These are phyloP conservation scores for Jatropha podagrica DNA, from an alignment of 441 rosid genomes.

Conservation along the genomic window DNA sequence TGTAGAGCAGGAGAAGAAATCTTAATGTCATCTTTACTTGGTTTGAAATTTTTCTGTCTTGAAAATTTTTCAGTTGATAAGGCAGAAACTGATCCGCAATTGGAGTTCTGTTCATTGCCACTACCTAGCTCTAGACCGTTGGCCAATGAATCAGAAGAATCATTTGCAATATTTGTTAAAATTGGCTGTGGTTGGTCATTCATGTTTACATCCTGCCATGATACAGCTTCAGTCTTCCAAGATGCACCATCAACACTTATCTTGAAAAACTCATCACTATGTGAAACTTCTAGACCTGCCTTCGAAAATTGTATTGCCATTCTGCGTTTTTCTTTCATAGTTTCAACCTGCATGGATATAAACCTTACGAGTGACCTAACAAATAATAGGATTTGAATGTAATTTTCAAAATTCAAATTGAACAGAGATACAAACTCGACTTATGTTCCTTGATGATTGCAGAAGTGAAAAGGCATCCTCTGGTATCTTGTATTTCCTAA, in stretches of 20 bases:
- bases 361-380: slow-evolving; percentile 14
- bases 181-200: slow-evolving; percentile 23
- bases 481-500: slow-evolving; percentile 69
- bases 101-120: slow-evolving; percentile 18
- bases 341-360: slow-evolving; percentile 43
- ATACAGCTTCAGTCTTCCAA: slow-evolving; percentile 24
- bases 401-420: slow-evolving; percentile 10
- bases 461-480: slow-evolving; percentile 58
- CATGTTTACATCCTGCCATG: slow-evolving; percentile 15
- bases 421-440: slow-evolving; percentile 47
- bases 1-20: slow-evolving; percentile 12
- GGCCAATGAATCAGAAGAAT: slow-evolving; percentile 23
- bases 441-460: slow-evolving; percentile 59
- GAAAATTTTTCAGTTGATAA: slow-evolving; percentile 26
- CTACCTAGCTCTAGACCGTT: slow-evolving; percentile 27
- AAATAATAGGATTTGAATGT: slow-evolving; percentile 2
- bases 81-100: slow-evolving; percentile 21
- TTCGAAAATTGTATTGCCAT: slow-evolving; percentile 54
- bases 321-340: slow-evolving; percentile 58
- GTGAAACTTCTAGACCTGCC: slow-evolving; percentile 51
- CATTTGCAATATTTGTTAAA: slow-evolving; percentile 18
- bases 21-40: slow-evolving; percentile 21
- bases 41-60: slow-evolving; percentile 9
- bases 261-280: slow-evolving; percentile 28
- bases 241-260: slow-evolving; percentile 21